These are phyloP conservation scores for Boletus speciosus DNA, from an alignment of 768 basidiomycete genomes.

Conservation along the genomic window DNA sequence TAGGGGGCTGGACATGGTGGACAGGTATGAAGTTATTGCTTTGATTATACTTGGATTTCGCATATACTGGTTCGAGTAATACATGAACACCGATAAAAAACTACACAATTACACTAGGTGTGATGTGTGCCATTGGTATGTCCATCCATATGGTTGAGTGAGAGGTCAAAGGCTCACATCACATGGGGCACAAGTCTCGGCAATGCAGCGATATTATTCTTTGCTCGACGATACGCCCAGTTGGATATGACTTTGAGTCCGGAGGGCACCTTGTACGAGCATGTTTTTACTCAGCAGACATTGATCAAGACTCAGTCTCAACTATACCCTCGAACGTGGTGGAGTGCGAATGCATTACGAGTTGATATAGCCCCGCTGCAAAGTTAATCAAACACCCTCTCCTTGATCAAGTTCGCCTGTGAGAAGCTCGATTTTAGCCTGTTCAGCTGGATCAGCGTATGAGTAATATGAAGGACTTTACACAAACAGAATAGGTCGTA, in stretches of 20 bases:
- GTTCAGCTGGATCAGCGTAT: conserved; percentile 7
- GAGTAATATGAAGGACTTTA: not conserved
- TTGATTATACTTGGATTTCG: conserved; percentile 14
- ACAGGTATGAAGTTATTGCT: conserved; percentile 48
- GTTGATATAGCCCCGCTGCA: not conserved
- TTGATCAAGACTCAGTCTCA: not conserved
- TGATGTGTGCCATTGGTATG: conserved; percentile 11
- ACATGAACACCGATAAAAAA: not conserved
- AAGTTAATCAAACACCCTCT: conserved; percentile 41
- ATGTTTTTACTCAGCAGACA: conserved; percentile 14
- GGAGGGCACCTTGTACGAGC: conserved; percentile 80
- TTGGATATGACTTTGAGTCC: conserved; percentile 57
- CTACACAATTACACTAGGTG: not conserved
- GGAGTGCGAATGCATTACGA: not conserved
- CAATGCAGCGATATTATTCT: conserved; percentile 36
- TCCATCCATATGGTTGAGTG: not conserved
- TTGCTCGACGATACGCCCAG: conserved; percentile 78
- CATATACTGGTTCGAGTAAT: not conserved
- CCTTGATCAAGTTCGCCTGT: conserved; percentile 62
- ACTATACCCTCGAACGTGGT: not conserved
- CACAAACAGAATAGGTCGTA: conserved; percentile 61
- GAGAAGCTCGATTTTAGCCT: conserved; percentile 66
- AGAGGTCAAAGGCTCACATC: not conserved
- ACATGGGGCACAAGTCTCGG: not conserved
- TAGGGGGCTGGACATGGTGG: conserved; percentile 62